Evolutionary conservation across 306 rosid species (phyloP).

Genomic region (Hippophae rhamnoides): DNA sequence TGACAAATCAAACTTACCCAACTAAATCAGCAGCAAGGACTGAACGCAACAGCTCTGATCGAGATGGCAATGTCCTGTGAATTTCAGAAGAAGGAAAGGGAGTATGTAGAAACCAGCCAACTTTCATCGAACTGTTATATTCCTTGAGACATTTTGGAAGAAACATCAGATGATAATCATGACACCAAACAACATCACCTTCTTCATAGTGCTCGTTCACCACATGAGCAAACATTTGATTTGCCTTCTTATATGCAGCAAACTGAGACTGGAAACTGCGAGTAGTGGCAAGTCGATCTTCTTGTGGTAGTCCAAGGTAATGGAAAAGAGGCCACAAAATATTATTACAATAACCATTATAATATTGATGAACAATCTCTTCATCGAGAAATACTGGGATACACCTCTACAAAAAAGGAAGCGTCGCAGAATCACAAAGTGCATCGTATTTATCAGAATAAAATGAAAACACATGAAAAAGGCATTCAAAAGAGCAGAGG

Average conservation of each 20-base stretch:
- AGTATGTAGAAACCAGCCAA: slow-evolving; percentile 94
- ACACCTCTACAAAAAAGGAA: slow-evolving; percentile 46
- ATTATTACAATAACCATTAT: slow-evolving; percentile 90
- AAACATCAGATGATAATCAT: slow-evolving; percentile 91
- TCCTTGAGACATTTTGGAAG: slow-evolving; percentile 85
- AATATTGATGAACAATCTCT: slow-evolving; percentile 84
- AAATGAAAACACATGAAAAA: neutral
- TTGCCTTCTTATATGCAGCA: slow-evolving; percentile 78
- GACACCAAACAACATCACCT: slow-evolving; percentile 96
- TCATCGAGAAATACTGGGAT: slow-evolving; percentile 91
- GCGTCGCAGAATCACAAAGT: slow-evolving; percentile 12
- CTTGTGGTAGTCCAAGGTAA: slow-evolving; percentile 94
- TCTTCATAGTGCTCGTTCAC: slow-evolving; percentile 67
- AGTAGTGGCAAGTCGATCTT: slow-evolving; percentile 93
- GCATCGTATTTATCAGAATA: neutral
- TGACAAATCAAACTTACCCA: slow-evolving; percentile 41
- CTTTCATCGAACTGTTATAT: slow-evolving; percentile 61
- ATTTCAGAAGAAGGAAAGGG: slow-evolving; percentile 95
- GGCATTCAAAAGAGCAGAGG: slow-evolving; percentile 6
- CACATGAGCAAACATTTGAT: slow-evolving; percentile 89
- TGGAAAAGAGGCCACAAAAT: slow-evolving; percentile 92
- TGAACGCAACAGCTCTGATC: slow-evolving; percentile 72
- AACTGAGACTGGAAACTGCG: slow-evolving; percentile 92
- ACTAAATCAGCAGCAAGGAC: slow-evolving; percentile 93
- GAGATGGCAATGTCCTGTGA: slow-evolving; percentile 81